These are phyloP conservation scores for Solanum tarijense DNA, from an alignment of 257 asterid species.

Conservation along the genomic window DNA sequence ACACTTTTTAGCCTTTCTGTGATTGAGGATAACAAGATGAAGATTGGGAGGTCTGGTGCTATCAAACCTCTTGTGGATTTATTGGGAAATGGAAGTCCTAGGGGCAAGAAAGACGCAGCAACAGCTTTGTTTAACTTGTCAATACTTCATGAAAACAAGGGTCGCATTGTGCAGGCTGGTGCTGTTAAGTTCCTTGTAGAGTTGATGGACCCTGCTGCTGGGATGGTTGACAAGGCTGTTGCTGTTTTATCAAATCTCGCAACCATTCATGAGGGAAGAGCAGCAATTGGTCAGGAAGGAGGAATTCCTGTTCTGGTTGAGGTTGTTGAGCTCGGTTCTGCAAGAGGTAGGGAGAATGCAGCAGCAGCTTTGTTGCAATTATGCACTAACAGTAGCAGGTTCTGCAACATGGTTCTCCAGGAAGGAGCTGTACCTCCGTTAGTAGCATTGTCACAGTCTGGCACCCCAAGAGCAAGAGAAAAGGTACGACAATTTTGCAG, in stretches of 20 bases:
- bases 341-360: conserved; percentile 34
- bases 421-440: conserved; percentile 36
- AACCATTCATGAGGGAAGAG: conserved; percentile 23
- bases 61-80: conserved; percentile 25
- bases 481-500: conserved; percentile 6
- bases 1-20: conserved; percentile 35
- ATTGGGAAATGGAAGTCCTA: conserved; percentile 25
- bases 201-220: conserved; percentile 34
- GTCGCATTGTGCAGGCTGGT: conserved; percentile 29
- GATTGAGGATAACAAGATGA: conserved; percentile 27
- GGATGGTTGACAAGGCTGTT: conserved; percentile 35
- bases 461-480: conserved; percentile 37
- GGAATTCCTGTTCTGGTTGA: conserved; percentile 28
- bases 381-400: conserved; percentile 24
- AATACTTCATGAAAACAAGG: conserved; percentile 25
- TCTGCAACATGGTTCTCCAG: conserved; percentile 28
- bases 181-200: conserved; percentile 27
- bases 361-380: conserved; percentile 30
- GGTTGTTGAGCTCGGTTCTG: conserved; percentile 32
- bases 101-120: conserved; percentile 32
- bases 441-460: conserved; percentile 27
- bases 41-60: conserved; percentile 30
- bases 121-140: conserved; percentile 31
- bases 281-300: conserved; percentile 25
- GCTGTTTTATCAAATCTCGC: conserved; percentile 32